Evolutionary conservation across 179 eudicot species (phyloP).

Genomic region (Carnegiea gigantea): DNA sequence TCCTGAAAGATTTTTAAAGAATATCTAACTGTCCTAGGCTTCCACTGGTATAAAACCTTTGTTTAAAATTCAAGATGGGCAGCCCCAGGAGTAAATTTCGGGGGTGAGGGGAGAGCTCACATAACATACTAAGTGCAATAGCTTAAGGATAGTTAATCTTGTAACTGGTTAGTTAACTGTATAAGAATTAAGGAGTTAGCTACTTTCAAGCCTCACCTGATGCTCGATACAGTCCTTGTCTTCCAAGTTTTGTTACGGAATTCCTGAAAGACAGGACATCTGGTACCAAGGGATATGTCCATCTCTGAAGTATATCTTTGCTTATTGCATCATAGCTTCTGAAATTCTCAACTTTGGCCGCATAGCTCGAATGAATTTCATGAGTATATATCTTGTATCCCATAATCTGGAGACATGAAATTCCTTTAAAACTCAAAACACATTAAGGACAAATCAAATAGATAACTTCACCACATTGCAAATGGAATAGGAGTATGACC

Average conservation of each 20-base stretch:
- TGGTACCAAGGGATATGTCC: constrained; percentile 96
- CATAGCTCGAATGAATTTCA: constrained; percentile 86
- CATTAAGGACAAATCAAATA: neutral
- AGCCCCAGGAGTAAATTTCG: neutral
- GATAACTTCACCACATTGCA: neutral
- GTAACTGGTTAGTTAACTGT: neutral
- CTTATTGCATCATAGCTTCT: constrained; percentile 91
- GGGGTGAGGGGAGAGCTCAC: neutral
- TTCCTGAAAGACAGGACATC: constrained; percentile 71
- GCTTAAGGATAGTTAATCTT: neutral
- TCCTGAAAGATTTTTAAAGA: neutral
- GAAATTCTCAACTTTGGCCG: constrained; percentile 87
- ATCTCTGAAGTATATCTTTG: constrained; percentile 94
- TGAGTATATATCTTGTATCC: constrained; percentile 94
- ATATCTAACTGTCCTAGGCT: neutral
- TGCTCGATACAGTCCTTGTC: constrained; percentile 79
- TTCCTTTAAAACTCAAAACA: constrained; percentile 1
- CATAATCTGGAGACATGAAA: constrained; percentile 67
- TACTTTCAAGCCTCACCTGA: constrained; percentile 52
- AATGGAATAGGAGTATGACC: neutral
- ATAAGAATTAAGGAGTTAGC: constrained; percentile 4
- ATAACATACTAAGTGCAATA: neutral
- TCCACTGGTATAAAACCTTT: neutral
- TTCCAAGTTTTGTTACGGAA: constrained; percentile 62
- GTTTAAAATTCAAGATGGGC: neutral